phyloP scores from a whole-genome alignment of 176 grass and related monocot genomes.

The Musa schizocarpa region DNA sequence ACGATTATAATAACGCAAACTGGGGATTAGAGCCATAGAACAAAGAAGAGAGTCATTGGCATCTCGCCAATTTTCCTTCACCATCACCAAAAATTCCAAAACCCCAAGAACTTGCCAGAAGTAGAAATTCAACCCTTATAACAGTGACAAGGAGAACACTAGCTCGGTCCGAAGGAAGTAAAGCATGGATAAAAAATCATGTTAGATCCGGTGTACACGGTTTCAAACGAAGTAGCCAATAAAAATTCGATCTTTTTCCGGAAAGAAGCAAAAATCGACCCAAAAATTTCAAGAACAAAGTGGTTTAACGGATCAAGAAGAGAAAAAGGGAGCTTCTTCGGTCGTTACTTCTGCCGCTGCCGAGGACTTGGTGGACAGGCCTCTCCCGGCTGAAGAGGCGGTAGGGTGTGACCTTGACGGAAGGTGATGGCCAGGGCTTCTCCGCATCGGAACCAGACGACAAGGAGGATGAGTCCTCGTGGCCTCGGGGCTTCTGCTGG shows the following conservation, averaged over 20 bases:
- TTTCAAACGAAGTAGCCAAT: too few relatives aligned
- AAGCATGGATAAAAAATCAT: too few relatives aligned
- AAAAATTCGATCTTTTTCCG: not conserved
- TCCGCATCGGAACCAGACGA: not conserved
- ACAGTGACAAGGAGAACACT: too few relatives aligned
- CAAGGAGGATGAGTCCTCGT: not conserved
- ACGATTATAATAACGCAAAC: too few relatives aligned
- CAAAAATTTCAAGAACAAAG: not conserved
- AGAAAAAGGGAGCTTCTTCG: not conserved
- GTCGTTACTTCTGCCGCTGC: constrained; percentile 42
- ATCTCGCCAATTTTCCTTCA: too few relatives aligned
- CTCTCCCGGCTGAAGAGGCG: constrained; percentile 55
- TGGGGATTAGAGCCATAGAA: too few relatives aligned
- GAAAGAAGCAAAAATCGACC: not conserved
- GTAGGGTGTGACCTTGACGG: not conserved
- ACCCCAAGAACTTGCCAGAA: too few relatives aligned
- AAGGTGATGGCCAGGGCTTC: not conserved
- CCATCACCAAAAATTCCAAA: too few relatives aligned
- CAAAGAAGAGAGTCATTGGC: too few relatives aligned
- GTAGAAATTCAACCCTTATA: too few relatives aligned
- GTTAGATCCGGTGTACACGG: too few relatives aligned
- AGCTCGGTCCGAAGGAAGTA: too few relatives aligned
- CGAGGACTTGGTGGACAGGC: constrained; percentile 53
- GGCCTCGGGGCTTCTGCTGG: not conserved
- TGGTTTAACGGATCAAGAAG: not conserved